Evolutionary conservation across 164 flowering plant species (phyloP), one percentile per base, ranked within the genome.

Genomic region (Saururus chinensis): DNA sequence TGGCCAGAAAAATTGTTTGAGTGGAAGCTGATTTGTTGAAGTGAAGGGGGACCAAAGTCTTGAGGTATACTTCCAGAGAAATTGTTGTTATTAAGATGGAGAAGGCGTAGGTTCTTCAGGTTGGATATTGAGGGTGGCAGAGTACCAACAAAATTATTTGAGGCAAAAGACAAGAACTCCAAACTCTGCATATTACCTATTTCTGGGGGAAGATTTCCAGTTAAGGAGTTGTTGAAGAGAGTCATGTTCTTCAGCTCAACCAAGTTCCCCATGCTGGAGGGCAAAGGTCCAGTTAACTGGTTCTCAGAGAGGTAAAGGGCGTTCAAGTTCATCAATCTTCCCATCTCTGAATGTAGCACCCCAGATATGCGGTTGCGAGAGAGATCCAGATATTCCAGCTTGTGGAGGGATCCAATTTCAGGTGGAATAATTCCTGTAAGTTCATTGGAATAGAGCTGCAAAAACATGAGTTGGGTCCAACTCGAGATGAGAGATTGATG

Each of bases 201-300:
- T 25, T 74, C 66, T 13, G 69, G 53, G 37, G 87, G 87, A 53
- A 89, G 77, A 13, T 70, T 60, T 55, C 95, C 95, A 0, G 82
- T 75, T 45, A 87, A 69, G 4, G 66, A 64, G 70, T 89, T 87
- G 7, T 10, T 55, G 7, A 88, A 83, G 52, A 89, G 81, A 66
- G 81, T 85, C 48, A 79, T 23, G 17, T 40, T 26, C n/a, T 10
- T 9, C 51, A 76, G 37, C 19, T 45, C 26, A 19, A 23, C 9
- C 25, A 76, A 22, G 53, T 66, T 74, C 17, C 80, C 78, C 9
- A 76, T 74, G 40, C 57, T 51, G 0, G 69, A 40, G 7, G 78
- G 75, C 24, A 72, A 52, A 1, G 67, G n/a, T 17, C 71, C 71
- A n/a, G 20, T 40, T 13, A 75, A 19, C 14, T 7, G 19, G 66